Evolutionary conservation across 2,329 filamentous ascomycete genomes (phyloP), one percentile per base, ranked within the genome.

Genomic region (Colletotrichum sp.): DNA sequence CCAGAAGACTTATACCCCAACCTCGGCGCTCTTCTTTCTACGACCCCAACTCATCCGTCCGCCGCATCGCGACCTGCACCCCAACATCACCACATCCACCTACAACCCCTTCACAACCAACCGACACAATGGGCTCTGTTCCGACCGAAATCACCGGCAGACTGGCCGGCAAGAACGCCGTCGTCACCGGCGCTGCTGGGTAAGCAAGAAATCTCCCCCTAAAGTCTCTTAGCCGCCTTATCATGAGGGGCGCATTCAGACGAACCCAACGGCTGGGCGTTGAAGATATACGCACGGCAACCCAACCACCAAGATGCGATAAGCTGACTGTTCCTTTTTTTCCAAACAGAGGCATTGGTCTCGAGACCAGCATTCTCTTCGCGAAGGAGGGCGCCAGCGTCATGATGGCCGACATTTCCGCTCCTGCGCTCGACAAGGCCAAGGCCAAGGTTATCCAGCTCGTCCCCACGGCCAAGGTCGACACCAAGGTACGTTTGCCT

Each of bases 351-450:
- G 96, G 96, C 82, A 98, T 98, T 82, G 96, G 96, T 79, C 94
- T 98, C 65, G 96, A 98, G 88, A 98, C 96, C 3, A 92, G 91
- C 72, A 96, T 98, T 80, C 94, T 98, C 75, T 98, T 98, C 82
- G 94, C 93, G 76, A 94, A 94, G 78, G 96, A 98, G 88, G 96
- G 96, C 77, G 96, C 95, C 82, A 94, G 91, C 77, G 92, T 98
- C 72, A 88, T 98, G 79, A 93, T 98, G 92, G 91, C 94, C 77
- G 96, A 98, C 82, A 95, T 98, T 80, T 96, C 95, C 6, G 91
- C 89, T 60, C 92, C 93, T 7, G 95, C 95, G 2, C 91, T 98
- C 52, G 93, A 94, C 75, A 95, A 93, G 83, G 95, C 95, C 34
- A 84, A 93, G 52, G 90, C 91, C 76, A 98, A 95, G 85, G 90